A percentile compares a stretch with the other conserved stretches of the same genome.
phyloP scores from a whole-genome alignment of 768 basidiomycete genomes.

The Agrocybe praecox region DNA sequence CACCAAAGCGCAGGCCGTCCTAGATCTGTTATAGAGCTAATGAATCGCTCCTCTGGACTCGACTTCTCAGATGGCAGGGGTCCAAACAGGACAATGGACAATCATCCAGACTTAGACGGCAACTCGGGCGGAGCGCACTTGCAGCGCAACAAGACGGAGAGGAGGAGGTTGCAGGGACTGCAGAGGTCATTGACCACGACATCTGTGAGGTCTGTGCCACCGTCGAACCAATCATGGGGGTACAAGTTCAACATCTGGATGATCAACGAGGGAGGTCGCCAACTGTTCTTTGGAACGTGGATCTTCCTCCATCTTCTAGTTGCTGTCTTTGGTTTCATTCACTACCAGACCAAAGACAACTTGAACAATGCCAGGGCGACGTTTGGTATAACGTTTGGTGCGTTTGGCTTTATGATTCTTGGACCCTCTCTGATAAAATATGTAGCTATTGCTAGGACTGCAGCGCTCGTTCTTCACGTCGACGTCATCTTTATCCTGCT shows the following conservation, averaged over 20 bases:
- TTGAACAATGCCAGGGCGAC: constrained; percentile 59
- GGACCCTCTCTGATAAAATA: neutral
- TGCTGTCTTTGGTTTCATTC: constrained; percentile 71
- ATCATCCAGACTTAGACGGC: constrained; percentile 50
- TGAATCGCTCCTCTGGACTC: constrained; percentile 61
- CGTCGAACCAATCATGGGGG: constrained; percentile 39
- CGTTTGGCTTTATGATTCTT: constrained; percentile 39
- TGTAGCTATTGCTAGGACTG: constrained; percentile 81
- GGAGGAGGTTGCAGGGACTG: constrained; percentile 80
- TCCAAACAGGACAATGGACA: constrained; percentile 41
- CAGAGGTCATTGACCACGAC: constrained; percentile 58
- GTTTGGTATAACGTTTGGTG: constrained; percentile 83
- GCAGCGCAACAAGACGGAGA: constrained; percentile 86
- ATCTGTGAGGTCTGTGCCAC: constrained; percentile 24
- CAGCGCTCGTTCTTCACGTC: constrained; percentile 89
- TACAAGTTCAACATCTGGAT: constrained; percentile 77
- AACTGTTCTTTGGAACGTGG: constrained; percentile 81
- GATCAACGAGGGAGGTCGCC: constrained; percentile 88
- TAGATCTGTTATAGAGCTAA: constrained; percentile 22
- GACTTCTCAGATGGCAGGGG: constrained; percentile 65
- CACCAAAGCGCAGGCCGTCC: constrained; percentile 42
- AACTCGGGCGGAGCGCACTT: constrained; percentile 45
- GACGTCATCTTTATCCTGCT: constrained; percentile 94
- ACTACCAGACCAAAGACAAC: constrained; percentile 85
- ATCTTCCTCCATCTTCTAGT: constrained; percentile 82